Evolutionary conservation across 1,284 basidiomycete species (phyloP).

Genomic region (Jaminaea rosea): DNA sequence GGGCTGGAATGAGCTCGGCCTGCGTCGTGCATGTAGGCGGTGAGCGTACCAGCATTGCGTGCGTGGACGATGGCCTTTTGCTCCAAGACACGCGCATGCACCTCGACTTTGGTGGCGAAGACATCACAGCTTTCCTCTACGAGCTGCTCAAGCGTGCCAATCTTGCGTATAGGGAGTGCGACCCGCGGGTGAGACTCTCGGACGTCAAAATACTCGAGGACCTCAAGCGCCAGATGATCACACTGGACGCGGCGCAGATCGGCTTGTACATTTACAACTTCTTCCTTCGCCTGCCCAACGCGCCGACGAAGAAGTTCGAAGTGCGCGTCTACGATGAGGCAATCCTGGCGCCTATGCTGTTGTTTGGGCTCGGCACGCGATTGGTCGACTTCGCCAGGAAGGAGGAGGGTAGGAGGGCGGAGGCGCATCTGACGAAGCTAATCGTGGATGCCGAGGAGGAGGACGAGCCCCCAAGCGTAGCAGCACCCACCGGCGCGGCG

Average conservation of each 20-base stretch:
- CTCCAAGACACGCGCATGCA: constrained; percentile 77
- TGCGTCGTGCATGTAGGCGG: constrained; percentile 95
- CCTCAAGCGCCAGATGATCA: constrained; percentile 39
- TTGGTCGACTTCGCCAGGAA: constrained; percentile 82
- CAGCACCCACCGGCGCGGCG: no score
- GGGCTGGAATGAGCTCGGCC: constrained; percentile 84
- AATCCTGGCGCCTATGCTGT: constrained; percentile 81
- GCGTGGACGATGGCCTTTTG: constrained; percentile 89
- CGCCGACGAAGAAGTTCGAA: constrained; percentile 75
- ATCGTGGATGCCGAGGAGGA: no score
- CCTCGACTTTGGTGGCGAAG: constrained; percentile 81
- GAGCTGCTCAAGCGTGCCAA: constrained; percentile 69
- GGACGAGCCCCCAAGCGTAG: constrained; percentile 1
- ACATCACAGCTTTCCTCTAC: constrained; percentile 79
- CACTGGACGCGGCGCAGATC: constrained; percentile 40
- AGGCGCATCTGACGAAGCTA: constrained; percentile 9
- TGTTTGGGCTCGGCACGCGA: constrained; percentile 69
- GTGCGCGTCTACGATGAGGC: constrained; percentile 90
- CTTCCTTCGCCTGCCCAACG: constrained; percentile 58
- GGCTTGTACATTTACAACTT: constrained; percentile 63
- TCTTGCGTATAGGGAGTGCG: constrained; percentile 78
- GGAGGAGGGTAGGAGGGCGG: constrained; percentile 25
- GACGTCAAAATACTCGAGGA: constrained; percentile 34
- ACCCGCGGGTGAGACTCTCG: constrained; percentile 47
- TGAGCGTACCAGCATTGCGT: constrained; percentile 72